phyloP scores from a whole-genome alignment of 2,329 filamentous ascomycete species.

The Fusarium tanahbumbuense region DNA sequence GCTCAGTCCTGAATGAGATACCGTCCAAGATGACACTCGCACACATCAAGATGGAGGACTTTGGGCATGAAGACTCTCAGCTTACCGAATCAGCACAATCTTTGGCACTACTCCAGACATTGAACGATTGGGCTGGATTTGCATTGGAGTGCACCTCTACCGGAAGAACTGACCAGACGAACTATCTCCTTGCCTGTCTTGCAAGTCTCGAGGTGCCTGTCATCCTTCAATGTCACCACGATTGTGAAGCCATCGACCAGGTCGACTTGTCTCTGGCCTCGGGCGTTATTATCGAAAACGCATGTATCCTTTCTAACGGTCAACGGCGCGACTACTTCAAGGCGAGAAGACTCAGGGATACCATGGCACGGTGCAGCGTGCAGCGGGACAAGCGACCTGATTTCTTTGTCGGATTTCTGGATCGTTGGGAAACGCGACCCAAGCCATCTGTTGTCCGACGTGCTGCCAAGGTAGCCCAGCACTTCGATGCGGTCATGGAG shows the following conservation, averaged over 20 bases:
- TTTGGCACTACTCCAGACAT: not conserved
- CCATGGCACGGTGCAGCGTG: constrained; percentile 19
- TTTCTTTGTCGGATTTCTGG: constrained; percentile 34
- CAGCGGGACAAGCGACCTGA: constrained; percentile 30
- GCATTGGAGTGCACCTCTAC: not conserved
- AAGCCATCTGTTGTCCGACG: constrained; percentile 27
- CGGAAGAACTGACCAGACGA: constrained; percentile 5
- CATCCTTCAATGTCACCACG: constrained; percentile 28
- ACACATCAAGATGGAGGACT: not conserved
- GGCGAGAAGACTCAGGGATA: constrained; percentile 22
- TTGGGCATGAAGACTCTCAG: not conserved
- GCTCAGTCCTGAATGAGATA: not conserved
- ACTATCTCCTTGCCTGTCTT: constrained; percentile 13
- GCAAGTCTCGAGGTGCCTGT: constrained; percentile 13
- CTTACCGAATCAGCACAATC: not conserved
- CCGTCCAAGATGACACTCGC: not conserved
- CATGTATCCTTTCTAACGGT: constrained; percentile 30
- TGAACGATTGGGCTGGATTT: not conserved
- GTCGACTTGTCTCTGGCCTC: constrained; percentile 22
- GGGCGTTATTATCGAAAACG: constrained; percentile 32
- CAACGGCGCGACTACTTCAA: constrained; percentile 34
- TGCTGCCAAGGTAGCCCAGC: constrained; percentile 35
- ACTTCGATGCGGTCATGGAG: constrained; percentile 37
- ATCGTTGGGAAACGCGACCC: constrained; percentile 23
- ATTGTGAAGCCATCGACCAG: constrained; percentile 25